These are phyloP conservation scores for Botryotinia globosa DNA, from an alignment of 2,329 filamentous ascomycete genomes.

Conservation along the genomic window DNA sequence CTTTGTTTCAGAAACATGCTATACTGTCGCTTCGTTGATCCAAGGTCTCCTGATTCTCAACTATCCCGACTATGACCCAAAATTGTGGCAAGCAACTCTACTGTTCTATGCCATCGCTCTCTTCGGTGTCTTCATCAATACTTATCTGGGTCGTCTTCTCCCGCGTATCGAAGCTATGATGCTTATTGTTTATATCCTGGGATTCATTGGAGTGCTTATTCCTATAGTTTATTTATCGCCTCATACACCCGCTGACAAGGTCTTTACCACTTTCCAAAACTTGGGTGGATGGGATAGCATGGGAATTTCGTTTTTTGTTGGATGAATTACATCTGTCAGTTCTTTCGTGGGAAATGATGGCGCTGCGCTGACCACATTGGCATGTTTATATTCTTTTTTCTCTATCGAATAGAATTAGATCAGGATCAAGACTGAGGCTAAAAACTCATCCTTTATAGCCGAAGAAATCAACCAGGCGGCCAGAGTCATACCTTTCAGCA, in stretches of 20 bases:
- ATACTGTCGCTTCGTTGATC: background rate
- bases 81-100: constrained; percentile 14
- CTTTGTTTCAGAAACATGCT: constrained; percentile 5
- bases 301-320: constrained; percentile 20
- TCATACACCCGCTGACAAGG: constrained; percentile 23
- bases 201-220: constrained; percentile 19
- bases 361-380: constrained; percentile 13
- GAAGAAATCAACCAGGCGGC: constrained; percentile 20
- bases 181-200: constrained; percentile 18
- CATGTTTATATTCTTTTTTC: background rate
- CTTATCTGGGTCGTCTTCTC: constrained; percentile 9
- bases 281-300: constrained; percentile 16
- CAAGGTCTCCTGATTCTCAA: constrained; percentile 14
- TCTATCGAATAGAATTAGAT: background rate
- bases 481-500: constrained; percentile 20
- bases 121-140: constrained; percentile 21
- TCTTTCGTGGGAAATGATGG: constrained; percentile 13
- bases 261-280: constrained; percentile 20
- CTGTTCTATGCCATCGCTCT: constrained; percentile 10
- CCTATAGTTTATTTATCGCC: constrained; percentile 16
- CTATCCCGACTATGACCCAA: constrained; percentile 3
- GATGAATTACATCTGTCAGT: background rate
- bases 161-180: constrained; percentile 17
- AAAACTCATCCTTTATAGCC: background rate
- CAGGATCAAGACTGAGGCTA: background rate